Evolutionary conservation across 2,329 filamentous ascomycete genomes (phyloP).

Genomic region (Aspergillus arachidicola): DNA sequence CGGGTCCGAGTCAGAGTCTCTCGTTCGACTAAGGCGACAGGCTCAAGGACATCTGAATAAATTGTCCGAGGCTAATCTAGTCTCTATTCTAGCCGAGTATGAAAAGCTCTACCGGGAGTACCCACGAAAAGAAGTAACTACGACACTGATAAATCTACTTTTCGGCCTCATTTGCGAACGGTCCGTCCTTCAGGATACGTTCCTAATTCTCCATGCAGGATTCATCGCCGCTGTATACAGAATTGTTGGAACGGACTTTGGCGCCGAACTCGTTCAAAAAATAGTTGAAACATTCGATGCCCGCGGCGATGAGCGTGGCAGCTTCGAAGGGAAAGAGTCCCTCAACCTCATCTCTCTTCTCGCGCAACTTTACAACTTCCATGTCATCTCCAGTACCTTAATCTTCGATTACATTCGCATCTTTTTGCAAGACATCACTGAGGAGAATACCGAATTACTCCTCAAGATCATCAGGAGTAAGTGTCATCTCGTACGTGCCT

Average conservation of each 20-base stretch:
- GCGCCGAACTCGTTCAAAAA: constrained; percentile 79
- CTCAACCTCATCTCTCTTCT: constrained; percentile 81
- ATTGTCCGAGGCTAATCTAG: constrained; percentile 84
- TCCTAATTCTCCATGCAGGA: constrained; percentile 85
- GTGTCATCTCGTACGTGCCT: constrained; percentile 13
- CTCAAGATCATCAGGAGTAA: constrained; percentile 76
- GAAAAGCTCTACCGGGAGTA: constrained; percentile 82
- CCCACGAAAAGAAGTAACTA: constrained; percentile 85
- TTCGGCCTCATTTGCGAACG: constrained; percentile 78
- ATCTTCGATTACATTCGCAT: constrained; percentile 89
- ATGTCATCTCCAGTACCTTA: constrained; percentile 78
- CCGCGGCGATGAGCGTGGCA: constrained; percentile 56
- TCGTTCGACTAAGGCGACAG: constrained; percentile 73
- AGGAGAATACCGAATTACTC: constrained; percentile 85
- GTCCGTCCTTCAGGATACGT: constrained; percentile 79
- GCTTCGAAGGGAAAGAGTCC: constrained; percentile 59
- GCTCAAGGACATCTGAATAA: constrained; percentile 89
- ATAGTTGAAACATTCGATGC: constrained; percentile 74
- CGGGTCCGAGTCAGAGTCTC: constrained; percentile 66
- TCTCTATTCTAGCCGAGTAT: constrained; percentile 79
- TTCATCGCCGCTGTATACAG: constrained; percentile 89
- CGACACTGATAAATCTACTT: constrained; percentile 74
- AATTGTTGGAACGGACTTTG: constrained; percentile 83
- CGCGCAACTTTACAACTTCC: constrained; percentile 88
- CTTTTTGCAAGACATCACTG: constrained; percentile 73